phyloP scores from a whole-genome alignment of 2,329 filamentous ascomycete species.

The Hymenoscyphus fraxineus region DNA sequence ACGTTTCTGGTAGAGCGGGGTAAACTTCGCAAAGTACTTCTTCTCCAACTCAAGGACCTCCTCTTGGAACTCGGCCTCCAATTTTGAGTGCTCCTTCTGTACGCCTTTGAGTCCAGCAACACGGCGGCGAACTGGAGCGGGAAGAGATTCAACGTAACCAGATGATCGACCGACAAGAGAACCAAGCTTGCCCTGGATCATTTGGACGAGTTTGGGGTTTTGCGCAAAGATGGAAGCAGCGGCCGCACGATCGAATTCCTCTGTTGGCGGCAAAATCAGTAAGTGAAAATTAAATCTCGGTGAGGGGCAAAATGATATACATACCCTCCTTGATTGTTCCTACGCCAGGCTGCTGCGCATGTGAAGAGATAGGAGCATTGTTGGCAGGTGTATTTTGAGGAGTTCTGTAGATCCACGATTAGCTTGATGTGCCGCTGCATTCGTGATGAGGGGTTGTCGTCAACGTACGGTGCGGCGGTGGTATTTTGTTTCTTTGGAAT shows the following conservation, averaged over 20 bases:
- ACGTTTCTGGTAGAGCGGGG: conserved; percentile 93
- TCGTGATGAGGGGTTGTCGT: conserved; percentile 16
- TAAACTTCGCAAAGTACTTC: conserved; percentile 99
- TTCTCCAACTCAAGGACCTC: conserved; percentile 98
- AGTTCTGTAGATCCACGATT: conserved; percentile 58
- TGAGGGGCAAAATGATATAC: conserved; percentile 37
- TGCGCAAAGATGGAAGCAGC: conserved; percentile 92
- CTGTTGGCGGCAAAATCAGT: conserved; percentile 45
- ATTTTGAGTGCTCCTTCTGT: conserved; percentile 97
- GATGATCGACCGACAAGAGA: conserved; percentile 92
- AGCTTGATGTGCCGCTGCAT: conserved; percentile 16
- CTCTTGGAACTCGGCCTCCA: conserved; percentile 97
- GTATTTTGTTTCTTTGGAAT: conserved; percentile 57
- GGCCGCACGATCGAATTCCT: conserved; percentile 82
- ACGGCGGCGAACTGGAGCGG: conserved; percentile 81
- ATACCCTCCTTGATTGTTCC: conserved; percentile 96
- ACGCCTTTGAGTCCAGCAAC: conserved; percentile 95
- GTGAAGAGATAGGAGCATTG: conserved; percentile 95
- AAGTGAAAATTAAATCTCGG: conserved; percentile 25
- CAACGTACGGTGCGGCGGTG: conserved; percentile 60
- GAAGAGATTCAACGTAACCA: conserved; percentile 95
- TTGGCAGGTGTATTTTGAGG: conserved; percentile 96
- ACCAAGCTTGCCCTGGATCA: conserved; percentile 97
- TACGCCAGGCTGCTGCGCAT: conserved; percentile 91
- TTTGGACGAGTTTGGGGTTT: conserved; percentile 89